Evolutionary conservation across 805 yeast genomes (phyloP).

Genomic region (Zygosaccharomyces bailii): DNA sequence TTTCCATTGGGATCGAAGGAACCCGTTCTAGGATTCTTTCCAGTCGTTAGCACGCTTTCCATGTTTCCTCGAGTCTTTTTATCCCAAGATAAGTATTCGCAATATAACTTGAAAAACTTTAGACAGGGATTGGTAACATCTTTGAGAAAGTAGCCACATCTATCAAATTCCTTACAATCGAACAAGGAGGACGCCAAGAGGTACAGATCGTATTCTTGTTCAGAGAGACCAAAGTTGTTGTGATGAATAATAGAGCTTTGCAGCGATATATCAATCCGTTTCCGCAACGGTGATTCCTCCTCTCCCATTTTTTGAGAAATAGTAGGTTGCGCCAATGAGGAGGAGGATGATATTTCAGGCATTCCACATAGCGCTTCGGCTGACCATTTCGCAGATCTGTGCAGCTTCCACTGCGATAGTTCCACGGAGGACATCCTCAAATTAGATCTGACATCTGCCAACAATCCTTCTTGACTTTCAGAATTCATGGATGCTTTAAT

Average conservation of each 20-base stretch:
- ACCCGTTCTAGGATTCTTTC: constrained; percentile 20
- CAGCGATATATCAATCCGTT: constrained; percentile 14
- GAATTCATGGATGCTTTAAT: constrained; percentile 2
- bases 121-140: constrained; percentile 47
- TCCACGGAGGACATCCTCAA: constrained; percentile 42
- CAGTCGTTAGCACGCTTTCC: constrained; percentile 57
- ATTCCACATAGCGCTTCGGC: constrained; percentile 77
- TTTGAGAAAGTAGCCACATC: constrained; percentile 61
- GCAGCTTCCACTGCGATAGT: constrained; percentile 56
- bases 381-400: constrained; percentile 77
- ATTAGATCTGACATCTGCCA: constrained; percentile 22
- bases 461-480: constrained; percentile 3
- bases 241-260: constrained; percentile 1
- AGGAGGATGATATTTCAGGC: constrained; percentile 13
- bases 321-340: neutral
- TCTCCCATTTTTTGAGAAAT: constrained; percentile 19
- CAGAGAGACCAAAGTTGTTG: constrained; percentile 18
- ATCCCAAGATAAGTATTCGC: constrained; percentile 74
- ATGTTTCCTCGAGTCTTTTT: constrained; percentile 65
- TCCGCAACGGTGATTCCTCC: constrained; percentile 26
- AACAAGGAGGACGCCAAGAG: constrained; percentile 69
- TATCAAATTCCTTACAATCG: constrained; percentile 77
- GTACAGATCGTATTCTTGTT: constrained; percentile 44
- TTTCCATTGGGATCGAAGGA: constrained; percentile 10
- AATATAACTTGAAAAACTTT: constrained; percentile 63